Evolutionary conservation across 2,329 filamentous ascomycete genomes (phyloP), one percentile per base, ranked within the genome.

Genomic region (Helicocarpus griseus): DNA sequence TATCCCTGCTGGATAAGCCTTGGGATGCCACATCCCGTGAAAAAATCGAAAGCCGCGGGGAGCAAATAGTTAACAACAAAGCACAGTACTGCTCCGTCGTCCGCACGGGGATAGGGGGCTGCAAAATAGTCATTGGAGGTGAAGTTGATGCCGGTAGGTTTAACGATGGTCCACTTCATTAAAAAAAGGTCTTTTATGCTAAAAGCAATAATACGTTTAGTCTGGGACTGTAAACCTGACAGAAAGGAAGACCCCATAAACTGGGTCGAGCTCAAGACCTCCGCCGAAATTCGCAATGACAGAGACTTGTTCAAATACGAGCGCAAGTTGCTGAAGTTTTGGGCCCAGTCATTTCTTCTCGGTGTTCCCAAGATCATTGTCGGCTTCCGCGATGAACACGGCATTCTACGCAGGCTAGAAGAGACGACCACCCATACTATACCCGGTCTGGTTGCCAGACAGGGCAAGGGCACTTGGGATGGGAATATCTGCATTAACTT

Each of bases 81-180:
- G 86, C 87, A 0, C 93, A 98, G 64, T 97, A 97, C 73, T 98
- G 93, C 72, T 96, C 90, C 2, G 81, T 98, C 19, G 90, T 95
- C 1, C 82, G 84, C 35, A 97, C 91, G 0, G 88, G 87, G 0
- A 86, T 98, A 51, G 91, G 90, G 1, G 80, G 80, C 45, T 78
- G 81, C 1, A 77, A 78, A 17, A 71, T 97, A 51, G 80, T 95
- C 53, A 78, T 98, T 1, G 93, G 89, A 24, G 93, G 93, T 31
- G 93, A 98, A 72, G 91, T 98, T 17, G 93, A 98, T 68, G 87
- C 86, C 33, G 81, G 88, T 86, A 76, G 65, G 74, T 68, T 53
- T 2, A 3, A 35, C 29, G n/a, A 31, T 8, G 19, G 13, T 31
- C 24, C 26, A 4, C 8, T 8, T 43, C 40, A 24, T n/a, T 8